Evolutionary conservation across 345 rosid species (phyloP), one percentile per base, ranked within the genome.

Genomic region (Salix suchowensis): DNA sequence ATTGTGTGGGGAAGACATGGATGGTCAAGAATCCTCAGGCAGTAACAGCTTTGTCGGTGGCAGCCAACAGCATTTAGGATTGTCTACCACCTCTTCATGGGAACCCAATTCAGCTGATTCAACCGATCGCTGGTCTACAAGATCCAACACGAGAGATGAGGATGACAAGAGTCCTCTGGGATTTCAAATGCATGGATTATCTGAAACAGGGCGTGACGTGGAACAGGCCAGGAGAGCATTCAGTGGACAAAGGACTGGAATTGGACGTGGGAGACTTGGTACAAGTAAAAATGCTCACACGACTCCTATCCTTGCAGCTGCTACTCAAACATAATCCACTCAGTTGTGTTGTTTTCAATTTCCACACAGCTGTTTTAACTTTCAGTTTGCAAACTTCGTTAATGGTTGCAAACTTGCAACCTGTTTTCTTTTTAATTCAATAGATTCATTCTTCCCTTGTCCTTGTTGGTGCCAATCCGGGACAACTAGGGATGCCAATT

Each of bases 21-120:
- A 90, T 68, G 94, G 83, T 52, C 90, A 89, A 75, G 99, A 93
- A 79, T 93, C 99, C 50, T 89, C 99, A 10, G 98, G 99, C 23
- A 95, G 98, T 84, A 93, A 96, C 77, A 93, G 94, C 86, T 62
- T 85, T 68, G 87, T 80, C 3, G 88, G 92, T 11, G 78, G 87
- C 8, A 74, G 84, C 37, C 80, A 83, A 30, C 92, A 90, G 76
- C 87, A 83, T 4, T 80, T 91, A 86, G 85, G 84, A 75, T 52
- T 79, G 64, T 85, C 91, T 61, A 80, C 87, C 12, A 34, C 36
- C 36, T 86, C 94, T 52, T 83, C 91, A 0, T 86, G 92, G 91
- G 97, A 93, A 72, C 96, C 92, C 0, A 89, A 86, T 50, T 93
- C 97, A 21, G 88, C 87, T 0, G 96, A 92, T 74, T 93, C 99